Conservation (phyloP, 805 yeast species). For the Candida awuae region DNA sequence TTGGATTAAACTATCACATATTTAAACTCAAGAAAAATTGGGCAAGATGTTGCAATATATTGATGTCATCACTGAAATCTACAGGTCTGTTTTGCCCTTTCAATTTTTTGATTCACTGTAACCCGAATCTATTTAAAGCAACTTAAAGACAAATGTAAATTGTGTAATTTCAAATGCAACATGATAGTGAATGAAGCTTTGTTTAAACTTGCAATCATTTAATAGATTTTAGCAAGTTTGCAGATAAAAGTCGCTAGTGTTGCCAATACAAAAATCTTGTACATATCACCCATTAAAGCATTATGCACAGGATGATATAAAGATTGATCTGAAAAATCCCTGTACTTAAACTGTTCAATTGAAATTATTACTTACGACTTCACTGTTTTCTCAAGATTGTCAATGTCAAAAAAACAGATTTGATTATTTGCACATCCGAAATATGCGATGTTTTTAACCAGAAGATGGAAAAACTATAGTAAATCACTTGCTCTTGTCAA, state of each 20-base stretch:
- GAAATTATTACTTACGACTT: constrained; percentile 89
- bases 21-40: too few species aligned
- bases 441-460: constrained; percentile 97
- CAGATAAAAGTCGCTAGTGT: constrained; percentile 50
- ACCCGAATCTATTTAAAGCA: constrained; percentile 80
- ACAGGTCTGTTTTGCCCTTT: constrained; percentile 26
- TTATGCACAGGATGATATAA: constrained; percentile 93
- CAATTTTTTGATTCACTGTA: constrained; percentile 70
- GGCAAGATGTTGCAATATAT: too few species aligned
- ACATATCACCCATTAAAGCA: constrained; percentile 89
- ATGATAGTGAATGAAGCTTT: constrained; percentile 95
- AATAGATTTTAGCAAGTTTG: constrained; percentile 32
- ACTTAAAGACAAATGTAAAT: constrained; percentile 83
- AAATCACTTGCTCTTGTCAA: constrained; percentile 77
- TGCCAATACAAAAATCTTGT: constrained; percentile 79
- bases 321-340: constrained; percentile 66
- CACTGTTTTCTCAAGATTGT: constrained; percentile 78
- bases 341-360: constrained; percentile 80
- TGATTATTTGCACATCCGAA: constrained; percentile 83
- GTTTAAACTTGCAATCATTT: constrained; percentile 64
- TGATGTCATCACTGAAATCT: too few species aligned
- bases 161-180: constrained; percentile 96
- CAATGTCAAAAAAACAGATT: constrained; percentile 69
- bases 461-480: constrained; percentile 82
- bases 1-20: too few species aligned